Evolutionary conservation across 495 filamentous ascomycete species (phyloP), one percentile per base, ranked within the genome.

Genomic region (Xylona heveae): DNA sequence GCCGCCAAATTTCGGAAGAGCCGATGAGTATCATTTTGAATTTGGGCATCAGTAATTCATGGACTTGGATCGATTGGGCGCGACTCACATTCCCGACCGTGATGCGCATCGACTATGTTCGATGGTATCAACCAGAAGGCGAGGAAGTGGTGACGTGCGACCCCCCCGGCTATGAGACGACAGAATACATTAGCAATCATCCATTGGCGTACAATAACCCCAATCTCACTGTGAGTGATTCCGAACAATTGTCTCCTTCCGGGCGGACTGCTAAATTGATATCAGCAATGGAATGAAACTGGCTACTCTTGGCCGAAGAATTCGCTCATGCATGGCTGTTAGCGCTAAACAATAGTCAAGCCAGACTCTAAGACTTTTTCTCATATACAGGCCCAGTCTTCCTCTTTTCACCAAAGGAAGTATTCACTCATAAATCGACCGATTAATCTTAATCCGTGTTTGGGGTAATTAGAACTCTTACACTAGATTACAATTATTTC

Each of bases 221-320:
- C 2, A 42, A 35, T 24, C 16, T 34, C 4, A 39, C 23, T 2
- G 30, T 28, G 20, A 19, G 8, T 22, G 10, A 9, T 34, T 30
- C 8, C 14, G 17, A 34, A 4, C 14, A 38, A n/a, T 18, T 3
- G 13, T 10, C 6, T 19, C 5, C 17, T 23, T 36, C 1, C 17
- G 15, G 3, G 15, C 3, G 8, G 13, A 30, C n/a, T 13, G 35
- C 30, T 18, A 18, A 36, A 10, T 19, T 19, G 13, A 30, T 21
- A n/a, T 22, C 4, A 48, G 47, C 25, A 43, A 19, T 47, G 49
- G 49, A 15, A 43, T n/a, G 19, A 51, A 21, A 48, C 49, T n/a
- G 46, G 49, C n/a, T 42, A 49, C 40, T 18, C 12, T 3, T 51
- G 49, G 49, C 49, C 49, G 9, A 47, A 49, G 27, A 37, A 52